Evolutionary conservation across 768 basidiomycete genomes (phyloP), one percentile per base, ranked within the genome.

Genomic region (Cystofilobasidium macerans): DNA sequence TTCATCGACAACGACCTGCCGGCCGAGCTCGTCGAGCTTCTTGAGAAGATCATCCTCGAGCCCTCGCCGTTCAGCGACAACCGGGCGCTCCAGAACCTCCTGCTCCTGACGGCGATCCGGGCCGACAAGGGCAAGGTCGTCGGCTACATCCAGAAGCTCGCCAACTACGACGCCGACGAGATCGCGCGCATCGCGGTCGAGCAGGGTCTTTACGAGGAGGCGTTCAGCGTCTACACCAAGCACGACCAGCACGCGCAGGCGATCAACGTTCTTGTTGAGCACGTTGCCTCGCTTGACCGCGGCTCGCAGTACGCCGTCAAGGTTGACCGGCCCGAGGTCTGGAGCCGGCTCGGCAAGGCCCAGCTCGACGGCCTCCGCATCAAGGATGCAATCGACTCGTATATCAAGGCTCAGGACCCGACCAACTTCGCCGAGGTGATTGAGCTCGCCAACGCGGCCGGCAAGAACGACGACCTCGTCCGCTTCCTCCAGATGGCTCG

Each of bases 101-200:
- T 99, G 62, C 81, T 99, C 72, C 81, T 99, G 69, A 99, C 95
- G 11, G 91, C 95, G 56, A 89, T 99, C 72, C 88, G 92, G 64
- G 88, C 94, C 4, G 95, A 98, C 78, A 95, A 95, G 79, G 93
- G 93, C 74, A 95, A 97, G 78, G 95, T 99, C 53, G 90, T 97
- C 70, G 85, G 86, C 33, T 98, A 98, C 76, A 97, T 99, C 81
- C 90, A 92, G 81, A 93, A 93, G 77, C 83, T 99, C 36, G 84
- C 91, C 75, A 90, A 93, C 74, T 98, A 97, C 73, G 94, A 99
- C 74, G 82, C 86, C 61, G 84, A 83, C 48, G 95, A 98, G 73
- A 99, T 99, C 67, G 92, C 95, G 26, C 85, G 86, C 78, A 97
- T 99, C 74, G 94, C 95, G 0, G 94, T 88, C 30, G 93, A 98